Base-by-base conservation (phyloP, 1,284 basidiomycete species). In the Chondrostereum purpureum region DNA sequence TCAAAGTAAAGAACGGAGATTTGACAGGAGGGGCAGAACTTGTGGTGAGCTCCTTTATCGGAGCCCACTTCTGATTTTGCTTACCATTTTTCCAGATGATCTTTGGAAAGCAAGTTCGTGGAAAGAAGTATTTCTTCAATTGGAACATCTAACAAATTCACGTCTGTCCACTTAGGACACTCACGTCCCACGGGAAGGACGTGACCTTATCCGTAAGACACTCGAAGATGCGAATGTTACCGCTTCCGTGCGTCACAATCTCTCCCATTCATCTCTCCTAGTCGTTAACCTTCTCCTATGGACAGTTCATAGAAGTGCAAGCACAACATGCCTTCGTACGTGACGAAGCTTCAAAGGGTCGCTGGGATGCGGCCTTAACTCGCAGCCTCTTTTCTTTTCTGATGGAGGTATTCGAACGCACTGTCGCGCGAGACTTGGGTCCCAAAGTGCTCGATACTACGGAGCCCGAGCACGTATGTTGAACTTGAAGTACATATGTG, bases 301-400 rank as follows among this genome's bases (percentile, higher is more conserved):
- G 13, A 13, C 61, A 95, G 89, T 91, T 93, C 58, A 67, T 93
- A 47, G 91, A 94, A 58, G 89, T 93, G 5, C 91, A 93, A 63
- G 92, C 92, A 0, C 92, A 94, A 57, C 92, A 95, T 56, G 92
- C 92, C 3, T 96, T 95, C 65, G 85, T 95, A 55, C 82, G 92
- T 4, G 92, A 95, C 62, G 88, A 92, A 57, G 75, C 77, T 2
- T 91, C 87, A 27, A 95, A 95, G 62, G 92, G 90, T 1, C 78
- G 92, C 43, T 96, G 91, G 89, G 92, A 96, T 59, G 90, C 91
- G 6, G 92, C 92, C 0, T 68, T 95, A 41, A 88, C 90, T 0
- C 73, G 82, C 37, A 84, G 83, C 10, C 60, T 92, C 44, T 93
- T 95, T 61, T 70, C 70, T 3, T 87, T 88, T 63, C 87, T 95